Base-by-base conservation (phyloP, 225 moss, liverwort and hornwort genomes). In the Lunularia cruciata region DNA sequence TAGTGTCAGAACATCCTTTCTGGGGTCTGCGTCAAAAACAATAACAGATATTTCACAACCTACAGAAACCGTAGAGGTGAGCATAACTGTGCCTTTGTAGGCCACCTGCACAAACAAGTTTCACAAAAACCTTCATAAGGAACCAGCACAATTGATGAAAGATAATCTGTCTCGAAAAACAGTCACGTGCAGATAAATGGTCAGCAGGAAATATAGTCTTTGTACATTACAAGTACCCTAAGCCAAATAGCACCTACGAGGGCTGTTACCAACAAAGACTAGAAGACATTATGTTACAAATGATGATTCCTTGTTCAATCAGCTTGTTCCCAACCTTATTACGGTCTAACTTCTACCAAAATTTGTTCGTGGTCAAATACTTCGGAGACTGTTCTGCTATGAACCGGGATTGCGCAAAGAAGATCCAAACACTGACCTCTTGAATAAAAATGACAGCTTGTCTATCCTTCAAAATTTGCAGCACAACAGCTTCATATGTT, bases 401-500 rank as follows among this genome's bases (percentile, higher is more conserved):
- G 18, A 18, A 7, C 8, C 45, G n/a, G n/a, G n/a, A 2, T 45
- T 45, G 45, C 45, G 45, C 32, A n/a, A 63, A 12, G 20, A 74
- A 46, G 20, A 31, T 15, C 7, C 9, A 36, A 23, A 23, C 13
- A 23, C 30, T 42, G 77, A 91, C 96, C 87, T 96, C 83, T 43
- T 83, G 75, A 57, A 98, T 77, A 18, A 92, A 84, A 46, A 98
- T 83, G 37, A 86, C 33, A 39, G 79, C 85, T 60, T 98, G 89
- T 56, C 88, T 73, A 43, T 89, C 96, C 73, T 81, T 86, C 22
- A 78, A 36, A 36, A 77, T 34, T 53, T 86, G 93, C 61, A 98
- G 83, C 61, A 91, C 86, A 73, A 98, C 75, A 40, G 89, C 98
- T 58, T 73, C 75, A 74, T 85, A 89, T 31, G 67, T 61, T 69